Base-by-base conservation (phyloP, 345 rosid species). In the Lagerstroemia speciosa region DNA sequence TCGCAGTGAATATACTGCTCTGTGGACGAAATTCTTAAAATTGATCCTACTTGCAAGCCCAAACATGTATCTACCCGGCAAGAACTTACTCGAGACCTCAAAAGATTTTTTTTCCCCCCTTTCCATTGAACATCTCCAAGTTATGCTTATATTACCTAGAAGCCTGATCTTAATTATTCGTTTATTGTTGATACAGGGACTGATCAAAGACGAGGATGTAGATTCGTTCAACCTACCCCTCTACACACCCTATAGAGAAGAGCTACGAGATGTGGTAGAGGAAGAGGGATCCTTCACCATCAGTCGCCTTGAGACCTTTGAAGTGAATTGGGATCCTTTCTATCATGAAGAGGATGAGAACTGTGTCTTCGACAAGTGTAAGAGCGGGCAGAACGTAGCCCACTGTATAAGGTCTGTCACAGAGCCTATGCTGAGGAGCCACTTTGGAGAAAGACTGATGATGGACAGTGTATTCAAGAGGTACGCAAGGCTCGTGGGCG, bases 241-340 rank as follows among this genome's bases (percentile, higher is more conserved):
- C n/a, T 83, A 83, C 57, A 66, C 74, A 26, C 78, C 86, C 0
- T 76, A 27, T 55, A 65, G 36, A 66, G 71, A 62, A 52, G 90
- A 80, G 73, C 48, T 74, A 19, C 62, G 45, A 19, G 73, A 69
- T 66, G 70, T 73, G 46, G 73, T 83, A 10, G 26, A 24, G 34
- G 74, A 69, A 20, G 79, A 82, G 27, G 83, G 84, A 3, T 82
- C 87, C 0, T 81, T 83, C 67, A 69, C 62, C 33, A 43, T 83
- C 36, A 72, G 71, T 32, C 58, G 68, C n/a, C 50, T 85, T 6
- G 74, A 75, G 45, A 55, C 27, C 20, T 67, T 74, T 27, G 78
- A 64, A 37, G 8, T 37, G 24, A 37, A 58, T 43, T 19, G 36
- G 27, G 57, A 38, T 55, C 70, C 63, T 5, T 69, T 52, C 55